Percentiles rank a stretch among this genome's conserved stretches.
phyloP scores from a whole-genome alignment of 805 yeast species.

The Kuraishia molischiana region DNA sequence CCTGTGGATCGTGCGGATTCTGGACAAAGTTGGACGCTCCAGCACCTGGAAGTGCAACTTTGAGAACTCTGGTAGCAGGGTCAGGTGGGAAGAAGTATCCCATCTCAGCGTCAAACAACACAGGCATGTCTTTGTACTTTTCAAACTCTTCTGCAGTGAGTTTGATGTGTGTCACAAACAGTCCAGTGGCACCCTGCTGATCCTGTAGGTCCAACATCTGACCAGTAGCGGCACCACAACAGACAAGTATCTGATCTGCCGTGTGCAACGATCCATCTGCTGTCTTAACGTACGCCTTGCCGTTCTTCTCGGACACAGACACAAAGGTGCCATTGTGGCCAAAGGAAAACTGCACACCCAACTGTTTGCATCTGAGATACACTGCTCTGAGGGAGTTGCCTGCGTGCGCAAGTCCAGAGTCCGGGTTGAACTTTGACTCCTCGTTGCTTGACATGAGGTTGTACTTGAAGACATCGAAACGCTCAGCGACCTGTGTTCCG shows the following conservation, averaged over 20 bases:
- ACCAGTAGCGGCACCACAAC: conserved; percentile 31
- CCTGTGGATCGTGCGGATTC: conserved; percentile 10
- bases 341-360: conserved; percentile 26
- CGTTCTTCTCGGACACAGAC: conserved; percentile 6
- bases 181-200: conserved; percentile 28
- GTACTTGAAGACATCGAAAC: conserved; percentile 9
- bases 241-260: conserved; percentile 25
- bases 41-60: conserved; percentile 27
- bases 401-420: conserved; percentile 32
- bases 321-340: conserved; percentile 19
- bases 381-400: conserved; percentile 25
- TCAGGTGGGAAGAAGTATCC: conserved; percentile 46
- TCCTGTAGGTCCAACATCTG: conserved; percentile 19
- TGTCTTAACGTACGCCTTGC: conserved; percentile 12
- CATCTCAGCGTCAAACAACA: conserved; percentile 32
- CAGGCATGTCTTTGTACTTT: conserved; percentile 27
- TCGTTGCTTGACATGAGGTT: conserved; percentile 8
- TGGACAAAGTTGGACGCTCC: conserved; percentile 18
- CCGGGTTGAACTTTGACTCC: conserved; percentile 23
- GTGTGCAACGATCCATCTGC: conserved; percentile 18
- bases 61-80: conserved; percentile 22
- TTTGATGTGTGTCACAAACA: conserved; percentile 27
- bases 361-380: conserved; percentile 14
- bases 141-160: conserved; percentile 26
- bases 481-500: conserved; percentile 19